Evolutionary conservation across 306 rosid genomes (phyloP), one percentile per base, ranked within the genome.

Genomic region (Sphenostylis stenocarpa): DNA sequence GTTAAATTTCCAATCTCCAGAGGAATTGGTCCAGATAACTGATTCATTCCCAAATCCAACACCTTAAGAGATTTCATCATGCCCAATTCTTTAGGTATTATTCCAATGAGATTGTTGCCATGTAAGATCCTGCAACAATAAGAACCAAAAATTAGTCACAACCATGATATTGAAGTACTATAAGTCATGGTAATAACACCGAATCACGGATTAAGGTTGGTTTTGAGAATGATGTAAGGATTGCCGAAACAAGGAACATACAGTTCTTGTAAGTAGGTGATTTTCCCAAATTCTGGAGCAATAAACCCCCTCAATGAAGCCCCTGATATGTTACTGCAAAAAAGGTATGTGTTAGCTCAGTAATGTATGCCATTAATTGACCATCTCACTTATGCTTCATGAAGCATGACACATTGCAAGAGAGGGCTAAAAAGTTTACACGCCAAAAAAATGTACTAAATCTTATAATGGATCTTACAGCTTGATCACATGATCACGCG

Each of bases 11-110:
- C 99, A 39, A 96, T 75, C 85, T 91, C 94, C 0, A 85, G 82
- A 80, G 99, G 99, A 88, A 96, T 87, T 21, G 89, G 90, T 73
- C 99, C 99, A 4, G 96, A 70, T 66, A 96, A 86, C 68, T 81
- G 96, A 86, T 96, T 96, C 71, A 15, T 72, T 77, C 99, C 99
- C 88, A 96, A 84, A 84, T 92, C 97, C 84, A 96, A 86, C 84
- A 88, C 86, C 83, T 33, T 82, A 55, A 96, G 94, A 73, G 81
- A 64, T 72, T 86, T 91, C 57, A 96, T 86, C 88, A 81, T 68
- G 72, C 94, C 88, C 69, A 92, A 80, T 72, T 96, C 99, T 85
- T 87, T 91, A 0, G 99, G 98, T 78, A 96, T 82, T 74, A 43
- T 78, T 38, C 99, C 99, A 69, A 92, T 85, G 84, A 96, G 87